Percentiles rank a stretch among this genome's conserved stretches.
phyloP scores from a whole-genome alignment of 306 rosid species.

The Amphicarpaea edgeworthii region DNA sequence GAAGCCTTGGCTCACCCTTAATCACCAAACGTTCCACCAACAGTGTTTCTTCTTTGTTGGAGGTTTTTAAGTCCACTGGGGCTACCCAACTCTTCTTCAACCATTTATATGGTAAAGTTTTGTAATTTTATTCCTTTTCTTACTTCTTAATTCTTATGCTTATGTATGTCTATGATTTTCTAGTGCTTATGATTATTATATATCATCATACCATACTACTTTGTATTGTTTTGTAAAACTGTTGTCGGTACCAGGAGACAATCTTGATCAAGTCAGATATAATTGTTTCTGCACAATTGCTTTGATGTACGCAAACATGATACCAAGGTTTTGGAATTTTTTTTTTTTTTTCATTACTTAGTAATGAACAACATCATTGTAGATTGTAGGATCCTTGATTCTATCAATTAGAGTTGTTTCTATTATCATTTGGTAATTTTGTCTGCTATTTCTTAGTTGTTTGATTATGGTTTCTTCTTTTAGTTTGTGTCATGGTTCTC shows the following conservation, averaged over 20 bases:
- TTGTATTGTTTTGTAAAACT: background rate
- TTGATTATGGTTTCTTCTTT: conserved; percentile 19
- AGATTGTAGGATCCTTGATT: conserved; percentile 16
- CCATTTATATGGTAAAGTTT: conserved; percentile 90
- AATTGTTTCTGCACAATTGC: conserved; percentile 15
- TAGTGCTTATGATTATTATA: background rate
- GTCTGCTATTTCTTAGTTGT: background rate
- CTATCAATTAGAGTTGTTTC: conserved; percentile 34
- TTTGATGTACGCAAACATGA: conserved; percentile 1
- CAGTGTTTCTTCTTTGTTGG: conserved; percentile 83
- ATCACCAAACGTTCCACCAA: conserved; percentile 83
- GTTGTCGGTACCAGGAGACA: background rate
- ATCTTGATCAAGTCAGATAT: too few species aligned
- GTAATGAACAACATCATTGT: background rate
- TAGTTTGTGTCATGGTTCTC: background rate
- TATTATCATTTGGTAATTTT: conserved; percentile 24
- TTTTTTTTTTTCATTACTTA: conserved; percentile 16
- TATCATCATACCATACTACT: background rate
- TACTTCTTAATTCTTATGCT: background rate
- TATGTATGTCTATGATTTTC: conserved; percentile 1
- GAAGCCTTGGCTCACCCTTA: conserved; percentile 80
- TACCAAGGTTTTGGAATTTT: conserved; percentile 25
- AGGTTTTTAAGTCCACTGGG: conserved; percentile 80
- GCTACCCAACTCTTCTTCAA: conserved; percentile 94
- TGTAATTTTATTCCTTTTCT: background rate